Evolutionary conservation across 441 rosid genomes (phyloP).

Genomic region (Mallotus japonicus): DNA sequence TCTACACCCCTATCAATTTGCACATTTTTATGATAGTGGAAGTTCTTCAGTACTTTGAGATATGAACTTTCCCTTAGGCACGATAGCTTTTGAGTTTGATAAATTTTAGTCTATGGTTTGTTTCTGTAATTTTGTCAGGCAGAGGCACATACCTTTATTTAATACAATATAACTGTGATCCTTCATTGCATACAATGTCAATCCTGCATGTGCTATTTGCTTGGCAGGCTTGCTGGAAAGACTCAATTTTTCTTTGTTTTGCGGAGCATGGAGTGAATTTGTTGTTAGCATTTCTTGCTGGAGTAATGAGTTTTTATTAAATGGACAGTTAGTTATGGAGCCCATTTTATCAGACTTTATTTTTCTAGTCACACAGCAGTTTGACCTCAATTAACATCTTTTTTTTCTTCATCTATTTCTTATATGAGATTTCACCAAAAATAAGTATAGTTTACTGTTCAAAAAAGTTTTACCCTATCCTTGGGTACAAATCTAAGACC

Average conservation of each 20-base stretch:
- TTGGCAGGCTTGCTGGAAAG: neutral
- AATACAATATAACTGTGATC: neutral
- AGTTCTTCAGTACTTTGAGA: neutral
- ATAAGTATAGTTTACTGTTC: neutral
- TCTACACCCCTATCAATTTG: neutral
- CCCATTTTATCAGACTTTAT: neutral
- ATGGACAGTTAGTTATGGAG: neutral
- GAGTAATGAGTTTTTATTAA: neutral
- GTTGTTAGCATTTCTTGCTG: neutral
- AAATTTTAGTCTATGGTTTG: neutral
- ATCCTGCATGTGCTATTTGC: neutral
- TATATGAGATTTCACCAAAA: too few species aligned
- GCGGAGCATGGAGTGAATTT: neutral
- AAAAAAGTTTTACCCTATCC: neutral
- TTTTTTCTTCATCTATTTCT: neutral
- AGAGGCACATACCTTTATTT: neutral
- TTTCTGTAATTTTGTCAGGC: neutral
- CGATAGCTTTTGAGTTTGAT: neutral
- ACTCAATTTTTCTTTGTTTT: neutral
- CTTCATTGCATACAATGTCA: neutral
- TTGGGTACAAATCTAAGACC: neutral
- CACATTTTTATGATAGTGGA: neutral
- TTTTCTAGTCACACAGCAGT: neutral
- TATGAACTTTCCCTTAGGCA: neutral
- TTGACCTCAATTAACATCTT: neutral